phyloP scores from a whole-genome alignment of 805 yeast species.

The Candida morakotiae region DNA sequence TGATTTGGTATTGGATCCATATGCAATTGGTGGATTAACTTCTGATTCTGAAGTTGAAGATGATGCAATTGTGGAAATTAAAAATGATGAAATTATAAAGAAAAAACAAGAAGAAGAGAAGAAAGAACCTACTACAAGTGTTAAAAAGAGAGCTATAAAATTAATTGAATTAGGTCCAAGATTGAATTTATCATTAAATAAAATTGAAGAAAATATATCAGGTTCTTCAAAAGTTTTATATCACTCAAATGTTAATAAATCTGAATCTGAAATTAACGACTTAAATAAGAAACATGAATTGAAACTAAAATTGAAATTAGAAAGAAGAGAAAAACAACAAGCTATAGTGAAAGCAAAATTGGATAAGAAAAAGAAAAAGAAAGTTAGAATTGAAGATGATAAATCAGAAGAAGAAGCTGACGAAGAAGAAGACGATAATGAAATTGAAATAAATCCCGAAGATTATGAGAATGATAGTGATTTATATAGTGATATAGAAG shows the following conservation, averaged over 20 bases:
- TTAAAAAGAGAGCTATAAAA: constrained; percentile 79
- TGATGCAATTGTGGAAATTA: constrained; percentile 71
- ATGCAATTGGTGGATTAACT: constrained; percentile 74
- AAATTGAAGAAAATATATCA: constrained; percentile 84
- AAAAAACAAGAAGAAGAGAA: constrained; percentile 16
- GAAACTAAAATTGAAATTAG: constrained; percentile 57
- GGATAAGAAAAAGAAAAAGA: constrained; percentile 69
- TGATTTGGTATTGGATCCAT: constrained; percentile 79
- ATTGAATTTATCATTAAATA: constrained; percentile 65
- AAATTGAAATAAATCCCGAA: constrained; percentile 34
- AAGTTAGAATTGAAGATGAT: constrained; percentile 40
- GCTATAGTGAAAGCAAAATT: constrained; percentile 73
- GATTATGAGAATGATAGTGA: constrained; percentile 51
- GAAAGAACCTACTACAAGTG: constrained; percentile 14
- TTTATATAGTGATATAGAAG: constrained; percentile 36
- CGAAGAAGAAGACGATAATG: constrained; percentile 17
- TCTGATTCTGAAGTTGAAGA: constrained; percentile 94
- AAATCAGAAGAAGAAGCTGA: constrained; percentile 19
- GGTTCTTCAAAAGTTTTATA: constrained; percentile 86
- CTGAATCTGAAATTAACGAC: constrained; percentile 52
- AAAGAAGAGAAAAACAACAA: constrained; percentile 73
- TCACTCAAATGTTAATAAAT: constrained; percentile 68
- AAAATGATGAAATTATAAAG: constrained; percentile 18
- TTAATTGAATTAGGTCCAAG: constrained; percentile 93
- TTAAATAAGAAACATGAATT: constrained; percentile 66